Conservation (phyloP, 169 alveolate genomes). For the Plasmodium gallinaceum region DNA sequence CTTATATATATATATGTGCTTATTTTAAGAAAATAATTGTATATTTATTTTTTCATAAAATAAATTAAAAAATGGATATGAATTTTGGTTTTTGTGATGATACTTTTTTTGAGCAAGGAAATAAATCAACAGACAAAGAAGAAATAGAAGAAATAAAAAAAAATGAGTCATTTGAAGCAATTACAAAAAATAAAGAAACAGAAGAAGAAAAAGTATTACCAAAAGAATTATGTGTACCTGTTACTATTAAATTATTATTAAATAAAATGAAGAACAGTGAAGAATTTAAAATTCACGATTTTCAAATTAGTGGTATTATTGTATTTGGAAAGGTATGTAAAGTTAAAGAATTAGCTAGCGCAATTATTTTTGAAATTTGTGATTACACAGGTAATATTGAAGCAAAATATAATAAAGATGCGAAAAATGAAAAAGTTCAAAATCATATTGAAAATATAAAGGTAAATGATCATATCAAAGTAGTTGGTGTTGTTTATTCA, state of each 20-base stretch:
- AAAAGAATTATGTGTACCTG: slow-evolving; percentile 66
- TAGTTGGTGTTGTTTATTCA: slow-evolving; percentile 75
- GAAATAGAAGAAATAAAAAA: slow-evolving; percentile 29
- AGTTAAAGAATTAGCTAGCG: slow-evolving; percentile 70
- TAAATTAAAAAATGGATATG: slow-evolving; percentile 30
- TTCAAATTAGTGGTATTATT: slow-evolving; percentile 71
- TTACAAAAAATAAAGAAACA: slow-evolving; percentile 9
- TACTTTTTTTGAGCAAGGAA: slow-evolving; percentile 61
- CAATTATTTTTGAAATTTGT: slow-evolving; percentile 69
- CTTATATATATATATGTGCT: slow-evolving; percentile 2
- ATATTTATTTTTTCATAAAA: background rate
- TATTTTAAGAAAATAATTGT: background rate
- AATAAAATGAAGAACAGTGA: slow-evolving; percentile 58
- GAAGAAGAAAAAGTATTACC: slow-evolving; percentile 64
- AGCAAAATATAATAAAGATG: slow-evolving; percentile 78
- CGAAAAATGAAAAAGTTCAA: slow-evolving; percentile 69
- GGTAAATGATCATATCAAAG: slow-evolving; percentile 63
- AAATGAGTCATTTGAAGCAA: slow-evolving; percentile 15
- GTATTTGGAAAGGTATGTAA: slow-evolving; percentile 59
- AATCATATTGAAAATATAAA: slow-evolving; percentile 64
- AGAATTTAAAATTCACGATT: slow-evolving; percentile 61
- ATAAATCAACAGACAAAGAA: slow-evolving; percentile 72
- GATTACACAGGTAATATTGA: slow-evolving; percentile 76
- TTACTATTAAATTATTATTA: slow-evolving; percentile 65
- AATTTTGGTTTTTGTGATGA: slow-evolving; percentile 65